These are phyloP conservation scores for Phytophthora macrochlamydospora DNA, from an alignment of 352 stramenopile genomes.

Conservation along the genomic window DNA sequence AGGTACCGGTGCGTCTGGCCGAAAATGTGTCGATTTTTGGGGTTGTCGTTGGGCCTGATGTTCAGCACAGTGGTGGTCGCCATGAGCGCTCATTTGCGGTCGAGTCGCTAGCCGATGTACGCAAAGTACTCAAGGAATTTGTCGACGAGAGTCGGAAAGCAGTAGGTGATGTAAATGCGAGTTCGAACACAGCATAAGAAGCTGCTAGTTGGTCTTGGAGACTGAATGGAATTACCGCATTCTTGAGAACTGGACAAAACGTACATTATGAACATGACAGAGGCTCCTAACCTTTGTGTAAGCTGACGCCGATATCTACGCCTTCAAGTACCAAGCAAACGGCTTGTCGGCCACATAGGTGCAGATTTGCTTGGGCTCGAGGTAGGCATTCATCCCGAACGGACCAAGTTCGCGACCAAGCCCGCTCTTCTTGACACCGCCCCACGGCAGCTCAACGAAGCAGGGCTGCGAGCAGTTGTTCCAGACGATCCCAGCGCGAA, in stretches of 20 bases:
- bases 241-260: too few species aligned
- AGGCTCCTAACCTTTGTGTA: too few species aligned
- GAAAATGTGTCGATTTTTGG: slow-evolving; percentile 75
- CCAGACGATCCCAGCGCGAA: slow-evolving; percentile 30
- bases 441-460: slow-evolving; percentile 72
- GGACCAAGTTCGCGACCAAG: slow-evolving; percentile 73
- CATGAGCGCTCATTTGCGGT: slow-evolving; percentile 66
- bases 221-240: too few species aligned
- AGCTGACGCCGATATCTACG: slow-evolving; percentile 2
- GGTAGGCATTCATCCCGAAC: slow-evolving; percentile 65
- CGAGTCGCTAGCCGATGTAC: slow-evolving; percentile 68
- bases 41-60: slow-evolving; percentile 67
- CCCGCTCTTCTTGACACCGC: slow-evolving; percentile 86
- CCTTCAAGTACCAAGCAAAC: slow-evolving; percentile 61
- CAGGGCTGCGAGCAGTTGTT: slow-evolving; percentile 31
- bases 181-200: too few species aligned
- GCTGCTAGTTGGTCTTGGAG: too few species aligned
- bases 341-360: slow-evolving; percentile 72
- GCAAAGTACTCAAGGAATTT: slow-evolving; percentile 79
- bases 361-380: slow-evolving; percentile 78
- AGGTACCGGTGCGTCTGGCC: slow-evolving; percentile 69
- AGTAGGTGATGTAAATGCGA: background rate
- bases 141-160: slow-evolving; percentile 55
- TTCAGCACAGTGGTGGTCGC: slow-evolving; percentile 66
- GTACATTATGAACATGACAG: too few species aligned